Conservation (phyloP, 345 rosid species). For the Corymbia maculata region DNA sequence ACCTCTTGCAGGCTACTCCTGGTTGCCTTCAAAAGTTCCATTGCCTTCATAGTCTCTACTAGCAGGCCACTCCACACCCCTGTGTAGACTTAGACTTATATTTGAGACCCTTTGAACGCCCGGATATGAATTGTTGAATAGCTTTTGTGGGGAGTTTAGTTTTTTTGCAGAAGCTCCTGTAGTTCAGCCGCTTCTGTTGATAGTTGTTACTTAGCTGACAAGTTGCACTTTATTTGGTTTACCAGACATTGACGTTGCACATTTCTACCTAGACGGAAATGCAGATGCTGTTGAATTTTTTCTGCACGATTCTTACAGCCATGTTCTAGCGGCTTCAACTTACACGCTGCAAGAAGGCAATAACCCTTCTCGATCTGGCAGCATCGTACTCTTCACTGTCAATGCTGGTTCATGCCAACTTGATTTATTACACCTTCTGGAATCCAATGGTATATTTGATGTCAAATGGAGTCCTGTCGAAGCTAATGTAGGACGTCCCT, state of each 20-base stretch:
- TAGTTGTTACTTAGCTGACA: background rate
- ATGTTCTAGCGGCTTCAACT: conserved; percentile 69
- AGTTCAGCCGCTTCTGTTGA: too few relatives aligned
- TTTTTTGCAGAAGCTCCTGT: background rate
- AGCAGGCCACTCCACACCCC: background rate
- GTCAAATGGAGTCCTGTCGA: conserved; percentile 59
- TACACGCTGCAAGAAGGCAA: conserved; percentile 79
- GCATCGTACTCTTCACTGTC: conserved; percentile 55
- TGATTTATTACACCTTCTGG: conserved; percentile 35
- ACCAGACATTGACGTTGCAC: conserved; percentile 55
- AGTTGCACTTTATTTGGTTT: background rate
- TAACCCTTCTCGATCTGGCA: conserved; percentile 53
- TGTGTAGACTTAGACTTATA: background rate
- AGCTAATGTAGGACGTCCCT: conserved; percentile 12
- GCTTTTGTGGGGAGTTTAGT: background rate
- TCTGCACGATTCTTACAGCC: conserved; percentile 26
- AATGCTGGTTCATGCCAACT: conserved; percentile 30
- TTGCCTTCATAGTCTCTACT: background rate
- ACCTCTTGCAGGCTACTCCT: background rate
- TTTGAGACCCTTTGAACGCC: background rate
- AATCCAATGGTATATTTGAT: conserved; percentile 73
- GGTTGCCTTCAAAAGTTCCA: background rate
- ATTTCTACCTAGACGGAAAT: conserved; percentile 63
- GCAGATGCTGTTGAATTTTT: conserved; percentile 86
- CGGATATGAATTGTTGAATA: background rate